Evolutionary conservation across 371 early-diverging fungal genomes (phyloP).

Genomic region (Gilbertella persicaria): DNA sequence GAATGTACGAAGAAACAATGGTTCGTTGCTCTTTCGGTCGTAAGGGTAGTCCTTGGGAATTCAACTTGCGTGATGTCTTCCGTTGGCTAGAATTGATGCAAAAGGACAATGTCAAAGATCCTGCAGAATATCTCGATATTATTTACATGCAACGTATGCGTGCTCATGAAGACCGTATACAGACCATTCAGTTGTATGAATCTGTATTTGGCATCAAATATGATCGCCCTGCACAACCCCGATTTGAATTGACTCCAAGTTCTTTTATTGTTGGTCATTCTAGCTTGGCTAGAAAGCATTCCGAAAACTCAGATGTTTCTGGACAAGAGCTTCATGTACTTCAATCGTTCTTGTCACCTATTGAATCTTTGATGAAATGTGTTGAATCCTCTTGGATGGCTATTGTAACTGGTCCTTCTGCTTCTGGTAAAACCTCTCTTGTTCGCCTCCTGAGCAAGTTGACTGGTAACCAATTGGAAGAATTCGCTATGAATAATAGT

Average conservation of each 20-base stretch:
- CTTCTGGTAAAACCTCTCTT: slow-evolving; percentile 87
- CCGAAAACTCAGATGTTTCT: slow-evolving; percentile 15
- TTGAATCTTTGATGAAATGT: slow-evolving; percentile 86
- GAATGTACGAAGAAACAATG: slow-evolving; percentile 86
- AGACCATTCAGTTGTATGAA: slow-evolving; percentile 66
- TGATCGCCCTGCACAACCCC: slow-evolving; percentile 40
- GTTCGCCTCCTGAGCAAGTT: slow-evolving; percentile 81
- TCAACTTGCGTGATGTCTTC: slow-evolving; percentile 95
- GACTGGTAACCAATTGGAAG: slow-evolving; percentile 81
- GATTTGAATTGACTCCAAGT: slow-evolving; percentile 44
- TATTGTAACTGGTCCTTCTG: slow-evolving; percentile 87
- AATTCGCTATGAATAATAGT: slow-evolving; percentile 93
- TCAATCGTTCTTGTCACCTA: slow-evolving; percentile 64
- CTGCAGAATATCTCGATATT: slow-evolving; percentile 76
- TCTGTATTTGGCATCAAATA: slow-evolving; percentile 62
- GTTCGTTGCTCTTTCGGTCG: slow-evolving; percentile 77
- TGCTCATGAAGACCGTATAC: slow-evolving; percentile 73
- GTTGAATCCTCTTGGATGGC: slow-evolving; percentile 93
- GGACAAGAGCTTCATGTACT: slow-evolving; percentile 63
- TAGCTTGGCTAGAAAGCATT: slow-evolving; percentile 49
- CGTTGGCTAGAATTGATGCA: slow-evolving; percentile 90
- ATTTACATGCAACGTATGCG: slow-evolving; percentile 92
- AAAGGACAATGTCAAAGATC: slow-evolving; percentile 51
- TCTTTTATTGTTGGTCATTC: slow-evolving; percentile 71
- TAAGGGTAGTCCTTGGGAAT: slow-evolving; percentile 97